A percentile compares a stretch with the other conserved stretches of the same genome.
Conservation (phyloP, 1,284 basidiomycete species). For the Anthracocystis panici-leucophaei region DNA sequence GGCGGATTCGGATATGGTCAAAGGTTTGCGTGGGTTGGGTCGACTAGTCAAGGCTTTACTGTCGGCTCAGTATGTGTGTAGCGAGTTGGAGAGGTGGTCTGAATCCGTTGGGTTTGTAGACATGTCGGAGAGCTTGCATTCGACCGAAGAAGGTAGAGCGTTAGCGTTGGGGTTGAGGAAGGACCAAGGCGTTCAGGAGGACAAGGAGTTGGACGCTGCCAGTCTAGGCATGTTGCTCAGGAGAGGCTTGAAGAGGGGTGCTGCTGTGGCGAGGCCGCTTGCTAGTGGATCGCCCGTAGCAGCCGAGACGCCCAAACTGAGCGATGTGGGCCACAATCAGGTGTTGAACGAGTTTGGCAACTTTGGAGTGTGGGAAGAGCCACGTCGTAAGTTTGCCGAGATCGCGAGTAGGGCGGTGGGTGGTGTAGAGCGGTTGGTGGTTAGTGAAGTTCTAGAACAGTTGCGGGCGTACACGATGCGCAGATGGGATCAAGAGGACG, state of each 20-base stretch:
- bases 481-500: constrained; percentile 42
- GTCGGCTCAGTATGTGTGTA: constrained; percentile 50
- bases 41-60: constrained; percentile 63
- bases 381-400: constrained; percentile 40
- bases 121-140: constrained; percentile 44
- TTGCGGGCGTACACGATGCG: constrained; percentile 50
- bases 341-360: constrained; percentile 30
- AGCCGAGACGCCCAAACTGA: constrained; percentile 15
- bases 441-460: constrained; percentile 56
- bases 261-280: constrained; percentile 33
- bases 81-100: constrained; percentile 56
- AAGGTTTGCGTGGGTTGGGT: constrained; percentile 60
- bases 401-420: constrained; percentile 40
- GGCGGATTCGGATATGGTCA: constrained; percentile 60
- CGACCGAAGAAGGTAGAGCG: constrained; percentile 37
- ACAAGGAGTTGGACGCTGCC: constrained; percentile 59
- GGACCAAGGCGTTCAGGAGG: constrained; percentile 44
- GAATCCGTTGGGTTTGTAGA: constrained; percentile 57
- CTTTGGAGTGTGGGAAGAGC: constrained; percentile 61
- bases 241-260: constrained; percentile 55
- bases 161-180: constrained; percentile 29
- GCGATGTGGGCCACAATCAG: constrained; percentile 22
- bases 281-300: constrained; percentile 9
- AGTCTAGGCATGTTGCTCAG: constrained; percentile 55
- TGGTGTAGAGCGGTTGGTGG: constrained; percentile 54